Percentiles rank a stretch among this genome's conserved stretches.
Evolutionary conservation across 2,329 filamentous ascomycete genomes (phyloP).

Genomic region (Sarocladium kiliense): DNA sequence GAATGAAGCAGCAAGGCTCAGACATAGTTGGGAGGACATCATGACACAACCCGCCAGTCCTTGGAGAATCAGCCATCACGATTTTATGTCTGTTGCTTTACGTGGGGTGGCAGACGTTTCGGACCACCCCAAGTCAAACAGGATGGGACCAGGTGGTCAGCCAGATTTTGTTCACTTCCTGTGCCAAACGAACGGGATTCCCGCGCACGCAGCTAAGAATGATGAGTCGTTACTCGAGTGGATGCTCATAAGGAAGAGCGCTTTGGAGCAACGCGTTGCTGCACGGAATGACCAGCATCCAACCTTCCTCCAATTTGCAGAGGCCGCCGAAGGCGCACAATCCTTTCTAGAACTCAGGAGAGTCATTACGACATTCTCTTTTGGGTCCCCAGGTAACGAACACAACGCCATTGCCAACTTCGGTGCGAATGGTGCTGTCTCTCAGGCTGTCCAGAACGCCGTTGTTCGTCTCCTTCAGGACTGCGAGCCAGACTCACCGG

Average conservation of each 20-base stretch:
- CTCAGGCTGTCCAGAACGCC: background rate
- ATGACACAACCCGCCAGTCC: constrained; percentile 19
- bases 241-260: constrained; percentile 23
- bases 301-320: background rate
- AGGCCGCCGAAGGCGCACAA: constrained; percentile 15
- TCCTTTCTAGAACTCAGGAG: background rate
- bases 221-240: constrained; percentile 30
- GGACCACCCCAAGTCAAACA: background rate
- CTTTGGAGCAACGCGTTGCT: background rate
- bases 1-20: constrained; percentile 10
- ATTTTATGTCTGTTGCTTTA: constrained; percentile 37
- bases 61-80: constrained; percentile 36
- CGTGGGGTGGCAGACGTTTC: constrained; percentile 15
- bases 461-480: background rate
- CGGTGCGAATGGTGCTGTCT: background rate
- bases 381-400: background rate
- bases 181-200: constrained; percentile 25
- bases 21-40: constrained; percentile 20
- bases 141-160: background rate
- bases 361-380: background rate
- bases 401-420: background rate
- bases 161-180: constrained; percentile 16
- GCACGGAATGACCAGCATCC: background rate
- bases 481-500: background rate
- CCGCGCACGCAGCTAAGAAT: constrained; percentile 19